These are phyloP conservation scores for Bolboschoenus planiculmis DNA, from an alignment of 176 grass and related monocot genomes.

Conservation along the genomic window DNA sequence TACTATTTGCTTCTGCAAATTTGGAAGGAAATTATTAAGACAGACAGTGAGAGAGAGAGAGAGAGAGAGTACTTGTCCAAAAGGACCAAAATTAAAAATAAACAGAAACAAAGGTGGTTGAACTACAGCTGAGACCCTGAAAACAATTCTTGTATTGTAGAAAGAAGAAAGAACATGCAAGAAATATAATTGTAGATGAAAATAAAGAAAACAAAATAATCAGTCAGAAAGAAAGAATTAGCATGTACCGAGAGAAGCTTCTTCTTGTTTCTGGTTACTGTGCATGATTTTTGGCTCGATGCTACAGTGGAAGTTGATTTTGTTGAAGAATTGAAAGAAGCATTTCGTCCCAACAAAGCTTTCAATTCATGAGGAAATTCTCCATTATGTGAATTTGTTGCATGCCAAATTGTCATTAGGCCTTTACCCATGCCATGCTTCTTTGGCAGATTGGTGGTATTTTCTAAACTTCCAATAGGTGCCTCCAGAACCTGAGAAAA, in stretches of 20 bases:
- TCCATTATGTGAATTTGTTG: conserved; percentile 49
- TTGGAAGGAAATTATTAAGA: background rate
- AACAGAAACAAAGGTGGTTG: background rate
- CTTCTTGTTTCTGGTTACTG: conserved; percentile 14
- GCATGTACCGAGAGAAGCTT: conserved; percentile 5
- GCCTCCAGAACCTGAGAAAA: conserved; percentile 15
- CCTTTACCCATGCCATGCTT: conserved; percentile 97
- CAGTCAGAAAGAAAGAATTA: background rate
- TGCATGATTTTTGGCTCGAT: background rate
- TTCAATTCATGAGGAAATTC: conserved; percentile 34
- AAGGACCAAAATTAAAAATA: background rate
- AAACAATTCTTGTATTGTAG: background rate
- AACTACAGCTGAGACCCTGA: conserved; percentile 4
- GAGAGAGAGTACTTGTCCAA: background rate
- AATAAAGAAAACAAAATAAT: background rate
- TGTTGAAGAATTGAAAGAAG: conserved; percentile 50
- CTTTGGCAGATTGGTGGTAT: conserved; percentile 31
- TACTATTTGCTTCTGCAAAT: conserved; percentile 45
- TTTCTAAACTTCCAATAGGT: conserved; percentile 10
- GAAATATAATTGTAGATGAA: background rate
- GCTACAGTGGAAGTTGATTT: conserved; percentile 3
- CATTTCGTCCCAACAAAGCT: conserved; percentile 47
- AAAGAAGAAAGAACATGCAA: background rate
- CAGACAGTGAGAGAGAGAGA: background rate
- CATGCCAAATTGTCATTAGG: conserved; percentile 91